Evolutionary conservation across 352 stramenopile species (phyloP).

Genomic region (Peronospora farinosa): DNA sequence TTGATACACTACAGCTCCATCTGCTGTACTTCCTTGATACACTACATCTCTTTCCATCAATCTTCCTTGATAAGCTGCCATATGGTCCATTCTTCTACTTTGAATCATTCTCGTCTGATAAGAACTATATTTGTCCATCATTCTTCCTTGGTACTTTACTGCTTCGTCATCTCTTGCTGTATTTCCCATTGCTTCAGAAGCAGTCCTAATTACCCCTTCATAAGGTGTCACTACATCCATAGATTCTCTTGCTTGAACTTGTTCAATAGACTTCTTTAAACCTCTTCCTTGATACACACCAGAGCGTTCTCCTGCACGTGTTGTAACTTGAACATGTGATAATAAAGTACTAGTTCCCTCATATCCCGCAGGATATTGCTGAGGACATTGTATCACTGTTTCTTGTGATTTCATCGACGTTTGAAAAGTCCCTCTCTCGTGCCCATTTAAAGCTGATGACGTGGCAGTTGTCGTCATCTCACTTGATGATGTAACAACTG

Average conservation of each 20-base stretch:
- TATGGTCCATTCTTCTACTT: neutral
- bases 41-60: conserved; percentile 1
- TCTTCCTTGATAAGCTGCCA: conserved; percentile 2
- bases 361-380: conserved; percentile 13
- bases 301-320: conserved; percentile 7
- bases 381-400: conserved; percentile 1
- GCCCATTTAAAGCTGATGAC: conserved; percentile 7
- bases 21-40: conserved; percentile 4
- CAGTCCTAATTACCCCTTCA: neutral
- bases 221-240: neutral
- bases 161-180: neutral
- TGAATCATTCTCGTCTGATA: conserved; percentile 8
- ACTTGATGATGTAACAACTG: neutral
- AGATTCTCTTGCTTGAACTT: neutral
- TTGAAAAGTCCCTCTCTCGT: conserved; percentile 4
- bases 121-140: no score
- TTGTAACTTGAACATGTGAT: no score
- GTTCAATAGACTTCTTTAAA: neutral
- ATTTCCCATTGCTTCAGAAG: neutral
- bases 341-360: neutral
- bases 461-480: conserved; percentile 1
- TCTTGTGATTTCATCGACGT: neutral
- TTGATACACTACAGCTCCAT: conserved; percentile 3
- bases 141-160: no score
- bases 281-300: conserved; percentile 9